phyloP scores from a whole-genome alignment of 768 basidiomycete species.

The Boletus reticuloceps region DNA sequence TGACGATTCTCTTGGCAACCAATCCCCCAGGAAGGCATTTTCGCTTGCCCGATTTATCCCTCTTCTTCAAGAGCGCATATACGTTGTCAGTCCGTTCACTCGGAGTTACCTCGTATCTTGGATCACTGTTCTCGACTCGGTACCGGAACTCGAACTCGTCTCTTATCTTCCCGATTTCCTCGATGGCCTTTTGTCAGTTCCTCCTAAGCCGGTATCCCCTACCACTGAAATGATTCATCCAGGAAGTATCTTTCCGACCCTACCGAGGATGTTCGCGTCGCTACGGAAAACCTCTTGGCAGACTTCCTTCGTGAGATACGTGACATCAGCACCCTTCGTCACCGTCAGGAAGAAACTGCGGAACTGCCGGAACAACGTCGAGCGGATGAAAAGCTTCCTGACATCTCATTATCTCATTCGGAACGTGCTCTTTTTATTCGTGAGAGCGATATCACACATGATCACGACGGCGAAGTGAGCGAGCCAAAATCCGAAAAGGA shows the following conservation, averaged over 20 bases:
- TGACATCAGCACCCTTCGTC: conserved; percentile 75
- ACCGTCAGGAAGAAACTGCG: conserved; percentile 55
- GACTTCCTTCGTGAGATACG: conserved; percentile 91
- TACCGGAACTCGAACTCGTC: conserved; percentile 94
- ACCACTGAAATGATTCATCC: conserved; percentile 5
- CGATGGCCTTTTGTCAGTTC: conserved; percentile 82
- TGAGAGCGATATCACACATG: conserved; percentile 40
- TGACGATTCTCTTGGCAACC: conserved; percentile 39
- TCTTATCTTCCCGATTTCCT: conserved; percentile 93
- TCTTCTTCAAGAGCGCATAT: conserved; percentile 86
- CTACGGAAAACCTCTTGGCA: conserved; percentile 84
- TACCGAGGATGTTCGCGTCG: conserved; percentile 87
- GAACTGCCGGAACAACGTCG: conserved; percentile 41
- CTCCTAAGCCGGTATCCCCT: conserved; percentile 1
- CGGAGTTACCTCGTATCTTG: conserved; percentile 95
- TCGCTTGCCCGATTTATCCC: conserved; percentile 95
- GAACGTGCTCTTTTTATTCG: conserved; percentile 59
- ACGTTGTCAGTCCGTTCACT: conserved; percentile 94
- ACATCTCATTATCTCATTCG: conserved; percentile 53
- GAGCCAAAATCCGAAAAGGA: conserved; percentile 47
- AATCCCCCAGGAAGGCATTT: conserved; percentile 71
- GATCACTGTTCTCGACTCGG: conserved; percentile 93
- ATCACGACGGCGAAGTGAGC: conserved; percentile 40
- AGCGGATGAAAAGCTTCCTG: conserved; percentile 52
- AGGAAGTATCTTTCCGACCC: conserved; percentile 97